Percentiles rank a stretch among this genome's conserved stretches.
phyloP scores from a whole-genome alignment of 345 rosid genomes.

The Syzygium jambos region DNA sequence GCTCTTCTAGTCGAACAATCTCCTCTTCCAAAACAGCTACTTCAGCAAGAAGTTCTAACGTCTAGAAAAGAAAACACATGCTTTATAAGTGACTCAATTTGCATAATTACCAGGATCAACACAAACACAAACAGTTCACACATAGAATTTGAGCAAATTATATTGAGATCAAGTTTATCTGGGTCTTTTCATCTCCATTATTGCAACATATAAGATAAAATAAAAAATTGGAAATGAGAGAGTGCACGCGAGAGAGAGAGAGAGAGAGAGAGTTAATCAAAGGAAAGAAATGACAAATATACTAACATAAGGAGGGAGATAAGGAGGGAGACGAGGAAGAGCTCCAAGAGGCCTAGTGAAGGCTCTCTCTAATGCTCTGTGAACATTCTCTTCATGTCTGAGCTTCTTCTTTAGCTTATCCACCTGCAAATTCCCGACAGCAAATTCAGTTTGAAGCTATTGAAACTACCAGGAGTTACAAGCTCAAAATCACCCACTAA shows the following conservation, averaged over 20 bases:
- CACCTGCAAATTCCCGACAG: conserved; percentile 37
- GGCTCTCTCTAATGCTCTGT: conserved; percentile 93
- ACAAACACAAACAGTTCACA: background rate
- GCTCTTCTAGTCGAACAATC: conserved; percentile 89
- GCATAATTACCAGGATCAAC: background rate
- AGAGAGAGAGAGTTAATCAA: background rate
- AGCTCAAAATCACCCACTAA: background rate
- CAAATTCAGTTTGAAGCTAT: background rate
- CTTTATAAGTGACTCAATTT: background rate
- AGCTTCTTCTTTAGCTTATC: conserved; percentile 94
- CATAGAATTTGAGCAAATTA: background rate
- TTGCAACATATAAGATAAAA: background rate
- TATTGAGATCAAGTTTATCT: background rate
- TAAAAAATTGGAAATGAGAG: background rate
- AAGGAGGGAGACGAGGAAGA: conserved; percentile 94
- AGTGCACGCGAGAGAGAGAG: background rate
- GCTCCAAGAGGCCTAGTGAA: conserved; percentile 89
- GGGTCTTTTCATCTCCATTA: background rate
- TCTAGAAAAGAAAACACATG: conserved; percentile 27
- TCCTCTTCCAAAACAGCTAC: conserved; percentile 98
- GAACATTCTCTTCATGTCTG: conserved; percentile 93
- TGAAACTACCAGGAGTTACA: background rate
- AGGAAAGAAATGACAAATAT: background rate
- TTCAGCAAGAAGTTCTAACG: conserved; percentile 94
- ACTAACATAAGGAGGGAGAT: conserved; percentile 83